phyloP scores from a whole-genome alignment of 2,329 filamentous ascomycete species.

The Tympanopsis confertula region DNA sequence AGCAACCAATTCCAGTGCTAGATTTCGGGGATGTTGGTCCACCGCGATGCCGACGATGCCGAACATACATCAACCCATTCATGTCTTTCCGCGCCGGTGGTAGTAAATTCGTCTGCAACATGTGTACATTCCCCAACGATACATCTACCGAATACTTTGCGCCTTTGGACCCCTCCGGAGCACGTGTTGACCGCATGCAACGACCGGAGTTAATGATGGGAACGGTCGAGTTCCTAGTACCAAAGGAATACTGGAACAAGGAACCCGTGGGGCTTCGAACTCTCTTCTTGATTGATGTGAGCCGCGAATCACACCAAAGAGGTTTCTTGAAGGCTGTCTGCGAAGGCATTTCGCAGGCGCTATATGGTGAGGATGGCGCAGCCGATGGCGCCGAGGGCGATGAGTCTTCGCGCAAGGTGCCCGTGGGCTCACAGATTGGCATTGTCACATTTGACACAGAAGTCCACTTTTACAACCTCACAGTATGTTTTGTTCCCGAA shows the following conservation, averaged over 20 bases:
- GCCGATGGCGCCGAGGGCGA: conserved; percentile 38
- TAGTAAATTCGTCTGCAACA: conserved; percentile 95
- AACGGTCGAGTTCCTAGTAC: conserved; percentile 91
- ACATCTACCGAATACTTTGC: conserved; percentile 86
- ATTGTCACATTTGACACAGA: conserved; percentile 95
- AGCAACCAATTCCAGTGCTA: conserved; percentile 77
- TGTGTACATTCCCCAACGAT: conserved; percentile 95
- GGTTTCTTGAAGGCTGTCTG: conserved; percentile 86
- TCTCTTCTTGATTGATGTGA: conserved; percentile 88
- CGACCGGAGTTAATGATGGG: conserved; percentile 81
- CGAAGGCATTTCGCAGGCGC: conserved; percentile 70
- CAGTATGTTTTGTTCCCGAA: conserved; percentile 40
- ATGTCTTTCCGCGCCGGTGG: conserved; percentile 94
- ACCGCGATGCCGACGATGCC: conserved; percentile 81
- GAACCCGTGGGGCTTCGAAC: conserved; percentile 79
- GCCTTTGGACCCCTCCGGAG: conserved; percentile 75
- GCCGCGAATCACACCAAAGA: conserved; percentile 80
- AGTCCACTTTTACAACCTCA: conserved; percentile 95
- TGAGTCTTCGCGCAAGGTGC: conserved; percentile 45
- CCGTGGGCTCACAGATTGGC: conserved; percentile 74
- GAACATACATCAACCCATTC: conserved; percentile 96
- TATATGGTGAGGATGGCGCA: conserved; percentile 61
- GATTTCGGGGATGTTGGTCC: conserved; percentile 90
- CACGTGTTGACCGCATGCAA: conserved; percentile 77
- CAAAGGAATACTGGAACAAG: conserved; percentile 97